These are phyloP conservation scores for Ogataea dorogensis DNA, from an alignment of 805 yeast species.

Conservation along the genomic window DNA sequence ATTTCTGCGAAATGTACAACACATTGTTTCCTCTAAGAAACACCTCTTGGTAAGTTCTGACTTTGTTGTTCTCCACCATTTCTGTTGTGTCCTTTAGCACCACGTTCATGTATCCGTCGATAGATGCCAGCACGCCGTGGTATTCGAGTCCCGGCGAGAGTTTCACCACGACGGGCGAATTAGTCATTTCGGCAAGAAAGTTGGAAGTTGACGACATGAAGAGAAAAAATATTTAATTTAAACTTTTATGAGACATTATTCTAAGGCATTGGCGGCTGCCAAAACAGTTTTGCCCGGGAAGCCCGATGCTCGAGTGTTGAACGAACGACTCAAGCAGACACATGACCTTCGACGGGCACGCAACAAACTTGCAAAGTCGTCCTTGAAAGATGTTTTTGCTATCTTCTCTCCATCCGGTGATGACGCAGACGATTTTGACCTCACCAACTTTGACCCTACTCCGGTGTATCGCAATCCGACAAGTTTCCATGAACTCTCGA, in stretches of 20 bases:
- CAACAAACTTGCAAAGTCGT: constrained; percentile 37
- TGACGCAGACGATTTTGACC: constrained; percentile 34
- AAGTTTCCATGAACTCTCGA: constrained; percentile 34
- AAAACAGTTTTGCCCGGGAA: constrained; percentile 14
- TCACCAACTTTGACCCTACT: constrained; percentile 33
- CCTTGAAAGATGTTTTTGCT: constrained; percentile 40
- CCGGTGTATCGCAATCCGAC: constrained; percentile 33
- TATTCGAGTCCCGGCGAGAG: constrained; percentile 86
- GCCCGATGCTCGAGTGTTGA: constrained; percentile 26
- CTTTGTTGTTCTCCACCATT: constrained; percentile 47
- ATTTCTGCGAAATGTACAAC: constrained; percentile 40
- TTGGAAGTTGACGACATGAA: constrained; percentile 47
- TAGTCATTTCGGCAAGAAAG: constrained; percentile 76
- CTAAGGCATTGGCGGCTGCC: too few relatives aligned
- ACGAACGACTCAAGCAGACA: constrained; percentile 28
- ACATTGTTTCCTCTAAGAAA: constrained; percentile 88
- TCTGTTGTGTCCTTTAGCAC: constrained; percentile 81
- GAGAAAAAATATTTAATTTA: constrained; percentile 3
- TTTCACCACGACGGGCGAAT: constrained; percentile 77
- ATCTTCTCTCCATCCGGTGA: constrained; percentile 32
- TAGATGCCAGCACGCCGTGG: constrained; percentile 64
- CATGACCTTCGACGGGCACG: constrained; percentile 32
- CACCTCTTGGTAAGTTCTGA: constrained; percentile 65
- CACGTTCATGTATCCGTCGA: constrained; percentile 96
- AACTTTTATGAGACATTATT: too few relatives aligned